phyloP scores from a whole-genome alignment of 441 rosid species.

The Eruca vesicaria region DNA sequence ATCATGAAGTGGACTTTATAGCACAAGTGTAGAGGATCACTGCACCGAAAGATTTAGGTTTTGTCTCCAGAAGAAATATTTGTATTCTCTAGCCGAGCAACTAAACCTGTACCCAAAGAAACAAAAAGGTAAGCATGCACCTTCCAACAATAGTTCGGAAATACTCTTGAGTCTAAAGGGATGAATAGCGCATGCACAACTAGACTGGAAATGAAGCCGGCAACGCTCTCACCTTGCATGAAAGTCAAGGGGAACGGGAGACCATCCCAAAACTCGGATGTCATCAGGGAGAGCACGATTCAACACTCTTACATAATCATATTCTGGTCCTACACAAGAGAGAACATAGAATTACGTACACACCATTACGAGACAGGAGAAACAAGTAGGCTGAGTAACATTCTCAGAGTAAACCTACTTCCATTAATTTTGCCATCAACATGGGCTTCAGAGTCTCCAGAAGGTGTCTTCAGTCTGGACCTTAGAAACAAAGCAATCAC shows the following conservation, averaged over 20 bases:
- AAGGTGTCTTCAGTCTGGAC: constrained; percentile 55
- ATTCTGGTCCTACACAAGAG: constrained; percentile 57
- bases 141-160: background rate
- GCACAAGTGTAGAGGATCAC: constrained; percentile 13
- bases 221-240: constrained; percentile 72
- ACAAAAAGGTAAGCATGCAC: constrained; percentile 13
- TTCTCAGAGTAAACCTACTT: constrained; percentile 24
- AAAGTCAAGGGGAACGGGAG: constrained; percentile 79
- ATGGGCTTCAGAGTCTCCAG: constrained; percentile 22
- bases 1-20: background rate
- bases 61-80: constrained; percentile 76
- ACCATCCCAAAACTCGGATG: constrained; percentile 88
- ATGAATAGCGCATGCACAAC: background rate
- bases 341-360: constrained; percentile 6
- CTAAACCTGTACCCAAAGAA: constrained; percentile 61
- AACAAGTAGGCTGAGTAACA: constrained; percentile 6
- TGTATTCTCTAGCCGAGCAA: constrained; percentile 81
- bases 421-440: constrained; percentile 43
- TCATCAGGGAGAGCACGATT: constrained; percentile 90
- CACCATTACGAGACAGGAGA: background rate
- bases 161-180: background rate
- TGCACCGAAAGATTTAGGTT: constrained; percentile 64
- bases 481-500: constrained; percentile 76
- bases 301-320: constrained; percentile 83
- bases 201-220: no score